phyloP scores from a whole-genome alignment of 768 basidiomycete genomes.

The Phanerodontia chrysosporium region DNA sequence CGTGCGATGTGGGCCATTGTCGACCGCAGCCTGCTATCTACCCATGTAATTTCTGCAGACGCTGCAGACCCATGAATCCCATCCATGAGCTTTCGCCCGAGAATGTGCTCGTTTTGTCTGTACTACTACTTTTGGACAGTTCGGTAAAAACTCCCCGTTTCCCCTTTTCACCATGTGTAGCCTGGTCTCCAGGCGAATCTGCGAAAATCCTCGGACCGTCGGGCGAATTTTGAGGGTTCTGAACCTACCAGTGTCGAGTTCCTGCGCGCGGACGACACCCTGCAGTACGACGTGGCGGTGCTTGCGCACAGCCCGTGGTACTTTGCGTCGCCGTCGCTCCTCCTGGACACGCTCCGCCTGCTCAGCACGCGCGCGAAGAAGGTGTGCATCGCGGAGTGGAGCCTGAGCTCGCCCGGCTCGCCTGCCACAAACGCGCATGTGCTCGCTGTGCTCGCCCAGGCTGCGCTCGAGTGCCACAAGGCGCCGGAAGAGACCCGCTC shows the following conservation, averaged over 20 bases:
- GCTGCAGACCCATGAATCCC: too few relatives aligned
- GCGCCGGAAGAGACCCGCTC: constrained; percentile 7
- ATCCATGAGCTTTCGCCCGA: too few relatives aligned
- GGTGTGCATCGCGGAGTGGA: constrained; percentile 34
- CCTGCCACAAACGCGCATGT: constrained; percentile 28
- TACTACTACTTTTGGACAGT: too few relatives aligned
- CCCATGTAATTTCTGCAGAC: too few relatives aligned
- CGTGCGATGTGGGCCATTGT: too few relatives aligned
- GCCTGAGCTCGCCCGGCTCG: constrained; percentile 19
- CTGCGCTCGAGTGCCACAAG: constrained; percentile 31
- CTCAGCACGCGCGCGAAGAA: constrained; percentile 22
- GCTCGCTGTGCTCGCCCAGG: constrained; percentile 35
- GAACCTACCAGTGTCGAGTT: background rate
- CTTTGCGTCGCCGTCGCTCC: constrained; percentile 30
- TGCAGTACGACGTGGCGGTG: constrained; percentile 20
- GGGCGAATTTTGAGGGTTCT: too few relatives aligned
- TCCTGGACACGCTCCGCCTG: constrained; percentile 26
- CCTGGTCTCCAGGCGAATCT: too few relatives aligned
- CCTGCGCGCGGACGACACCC: background rate
- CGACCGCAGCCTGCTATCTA: too few relatives aligned
- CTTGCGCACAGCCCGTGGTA: constrained; percentile 37
- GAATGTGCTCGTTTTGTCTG: too few relatives aligned
- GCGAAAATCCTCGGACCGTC: too few relatives aligned
- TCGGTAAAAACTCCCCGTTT: too few relatives aligned
- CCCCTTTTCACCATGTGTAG: too few relatives aligned